phyloP scores from a whole-genome alignment of 305 asterid species.

The Lippia alba region DNA sequence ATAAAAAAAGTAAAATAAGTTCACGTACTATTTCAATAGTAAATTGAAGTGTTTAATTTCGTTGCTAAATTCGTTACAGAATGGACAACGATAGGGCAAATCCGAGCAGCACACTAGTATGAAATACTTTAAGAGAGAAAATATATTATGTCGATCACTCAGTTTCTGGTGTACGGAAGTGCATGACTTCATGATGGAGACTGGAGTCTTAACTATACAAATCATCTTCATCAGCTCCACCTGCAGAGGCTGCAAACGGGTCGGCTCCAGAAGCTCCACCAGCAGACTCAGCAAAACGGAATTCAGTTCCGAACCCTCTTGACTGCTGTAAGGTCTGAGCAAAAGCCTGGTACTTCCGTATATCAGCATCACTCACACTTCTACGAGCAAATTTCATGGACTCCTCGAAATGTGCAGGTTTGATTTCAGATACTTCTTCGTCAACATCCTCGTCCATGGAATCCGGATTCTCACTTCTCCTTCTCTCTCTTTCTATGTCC shows the following conservation, averaged over 20 bases:
- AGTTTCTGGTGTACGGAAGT: too few species aligned
- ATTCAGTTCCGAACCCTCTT: constrained; percentile 55
- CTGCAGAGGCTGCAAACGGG: constrained; percentile 66
- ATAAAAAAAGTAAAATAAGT: too few species aligned
- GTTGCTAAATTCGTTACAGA: too few species aligned
- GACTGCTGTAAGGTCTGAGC: constrained; percentile 67
- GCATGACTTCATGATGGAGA: too few species aligned
- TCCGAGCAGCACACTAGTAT: too few species aligned
- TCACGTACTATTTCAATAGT: too few species aligned
- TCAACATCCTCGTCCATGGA: constrained; percentile 54
- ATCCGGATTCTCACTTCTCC: constrained; percentile 46
- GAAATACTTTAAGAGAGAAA: too few species aligned
- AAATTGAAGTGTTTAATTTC: too few species aligned
- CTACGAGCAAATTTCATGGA: constrained; percentile 64
- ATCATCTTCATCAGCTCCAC: constrained; percentile 81
- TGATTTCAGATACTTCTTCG: constrained; percentile 54
- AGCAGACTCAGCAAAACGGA: constrained; percentile 49
- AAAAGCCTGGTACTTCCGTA: constrained; percentile 63
- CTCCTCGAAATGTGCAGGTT: constrained; percentile 62
- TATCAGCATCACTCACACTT: constrained; percentile 61
- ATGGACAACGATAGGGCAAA: too few species aligned
- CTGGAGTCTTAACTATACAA: constrained; percentile 48
- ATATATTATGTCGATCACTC: too few species aligned
- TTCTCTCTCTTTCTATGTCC: constrained; percentile 57
- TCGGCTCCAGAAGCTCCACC: constrained; percentile 51